Base-by-base conservation (phyloP, 2,329 filamentous ascomycete species). In the Fusarium nanum region DNA sequence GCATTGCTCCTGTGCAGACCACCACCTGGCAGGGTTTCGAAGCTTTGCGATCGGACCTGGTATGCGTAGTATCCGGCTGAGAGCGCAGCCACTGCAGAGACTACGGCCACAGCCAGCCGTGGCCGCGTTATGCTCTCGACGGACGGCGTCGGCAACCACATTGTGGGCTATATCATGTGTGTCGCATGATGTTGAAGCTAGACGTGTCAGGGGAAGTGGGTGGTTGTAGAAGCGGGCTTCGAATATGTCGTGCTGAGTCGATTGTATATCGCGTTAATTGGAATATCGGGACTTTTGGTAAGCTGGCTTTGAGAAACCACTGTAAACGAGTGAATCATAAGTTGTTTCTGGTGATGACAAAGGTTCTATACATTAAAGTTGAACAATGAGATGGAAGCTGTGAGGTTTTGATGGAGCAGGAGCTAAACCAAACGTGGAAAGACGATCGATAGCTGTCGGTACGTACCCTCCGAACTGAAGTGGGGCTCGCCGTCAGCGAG, bases 1-100 rank as follows among this genome's bases (percentile, higher is more conserved):
- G 91, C 91, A 78, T 92, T 92, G 76, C 90, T 90, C 67, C 91
- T 84, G 71, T 88, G 90, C 30, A 93, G 80, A 16, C 79, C 77
- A 32, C 76, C 70, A n/a, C 78, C 79, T 12, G 72, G 75, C 44
- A 72, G 60, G 50, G 58, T 59, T 34, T 75, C 66, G 72, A 70
- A 62, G 20, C 37, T 45, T 64, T 64, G 67, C 73, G 74, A 68
- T 73, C 70, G 65, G 71, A 73, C 78, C 73, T 76, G 76, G 76
- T 89, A 91, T 71, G 89, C 79, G 60, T 88, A 85, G 75, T 89
- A 92, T 60, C 86, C 84, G 57, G 87, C 80, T 50, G 86, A 89
- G 13, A 83, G 84, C 45, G 87, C 86, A 3, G 87, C 86, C 47
- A 88, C 77, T 47, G 85, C 85, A 40, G 88, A 87, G 41, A 88